Percentiles rank a stretch among this genome's conserved stretches.
Conservation (phyloP, 306 rosid species). For the Cucurbita ficifolia region DNA sequence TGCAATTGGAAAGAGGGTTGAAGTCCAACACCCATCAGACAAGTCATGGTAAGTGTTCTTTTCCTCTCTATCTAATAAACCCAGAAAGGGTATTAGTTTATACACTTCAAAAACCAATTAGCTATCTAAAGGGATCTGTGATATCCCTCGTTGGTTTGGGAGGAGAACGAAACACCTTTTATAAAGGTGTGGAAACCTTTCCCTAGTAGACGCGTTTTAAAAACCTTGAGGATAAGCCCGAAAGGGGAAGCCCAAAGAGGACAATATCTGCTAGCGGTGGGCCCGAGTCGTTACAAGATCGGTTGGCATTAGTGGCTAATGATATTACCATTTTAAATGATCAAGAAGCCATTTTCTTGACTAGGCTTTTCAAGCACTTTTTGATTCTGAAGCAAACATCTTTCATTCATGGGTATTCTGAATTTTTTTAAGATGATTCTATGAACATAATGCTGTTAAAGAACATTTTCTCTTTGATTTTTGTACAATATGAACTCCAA, state of each 20-base stretch:
- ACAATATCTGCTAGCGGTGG: too few species aligned
- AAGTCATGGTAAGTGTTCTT: slow-evolving; percentile 56
- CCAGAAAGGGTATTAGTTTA: neutral
- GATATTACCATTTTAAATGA: neutral
- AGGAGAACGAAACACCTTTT: too few species aligned
- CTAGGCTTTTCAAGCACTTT: neutral
- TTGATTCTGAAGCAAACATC: neutral
- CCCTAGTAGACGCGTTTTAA: too few species aligned
- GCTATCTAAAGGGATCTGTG: slow-evolving; percentile 1
- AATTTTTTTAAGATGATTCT: neutral
- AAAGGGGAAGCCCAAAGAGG: too few species aligned
- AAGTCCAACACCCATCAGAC: slow-evolving; percentile 78
- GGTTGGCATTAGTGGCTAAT: neutral
- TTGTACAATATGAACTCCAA: neutral
- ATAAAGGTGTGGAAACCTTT: too few species aligned
- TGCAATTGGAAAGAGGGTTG: slow-evolving; percentile 94
- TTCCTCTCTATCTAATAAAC: neutral
- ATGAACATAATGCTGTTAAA: neutral
- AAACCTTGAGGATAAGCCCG: too few species aligned
- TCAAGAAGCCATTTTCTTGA: neutral
- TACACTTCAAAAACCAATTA: neutral
- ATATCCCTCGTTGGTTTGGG: too few species aligned
- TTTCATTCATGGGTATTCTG: neutral
- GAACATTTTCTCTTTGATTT: neutral
- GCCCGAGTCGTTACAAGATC: too few species aligned